Percentiles rank a stretch among this genome's conserved stretches.
phyloP scores from a whole-genome alignment of 345 rosid species.

The Carallia brachiata region DNA sequence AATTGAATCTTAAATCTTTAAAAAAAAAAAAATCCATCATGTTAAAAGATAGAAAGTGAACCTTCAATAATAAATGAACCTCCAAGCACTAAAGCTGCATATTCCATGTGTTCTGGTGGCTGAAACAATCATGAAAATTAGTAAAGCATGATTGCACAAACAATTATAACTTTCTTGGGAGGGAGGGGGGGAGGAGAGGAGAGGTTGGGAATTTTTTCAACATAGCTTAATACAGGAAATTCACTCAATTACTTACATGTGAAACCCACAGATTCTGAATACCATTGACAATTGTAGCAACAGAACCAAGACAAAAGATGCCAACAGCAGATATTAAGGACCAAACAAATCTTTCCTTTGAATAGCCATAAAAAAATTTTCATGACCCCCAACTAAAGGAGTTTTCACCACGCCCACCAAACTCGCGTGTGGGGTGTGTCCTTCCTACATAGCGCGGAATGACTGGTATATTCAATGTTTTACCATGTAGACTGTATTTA shows the following conservation, averaged over 20 bases:
- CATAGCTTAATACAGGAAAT: not conserved
- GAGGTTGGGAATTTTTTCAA: too few species aligned
- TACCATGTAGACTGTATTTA: not conserved
- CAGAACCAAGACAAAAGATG: constrained; percentile 97
- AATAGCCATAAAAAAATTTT: constrained; percentile 58
- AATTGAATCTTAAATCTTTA: not conserved
- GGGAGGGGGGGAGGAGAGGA: too few species aligned
- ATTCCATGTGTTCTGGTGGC: constrained; percentile 77
- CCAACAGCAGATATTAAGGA: constrained; percentile 99
- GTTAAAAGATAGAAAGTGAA: constrained; percentile 22
- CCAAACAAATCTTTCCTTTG: constrained; percentile 99
- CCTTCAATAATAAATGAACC: constrained; percentile 97
- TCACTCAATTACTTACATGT: constrained; percentile 41
- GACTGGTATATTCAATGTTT: too few species aligned
- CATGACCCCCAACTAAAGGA: not conserved
- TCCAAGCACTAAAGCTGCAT: constrained; percentile 91
- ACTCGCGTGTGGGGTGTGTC: too few species aligned
- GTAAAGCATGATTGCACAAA: constrained; percentile 14
- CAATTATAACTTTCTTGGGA: not conserved
- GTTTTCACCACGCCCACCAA: not conserved
- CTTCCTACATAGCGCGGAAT: too few species aligned
- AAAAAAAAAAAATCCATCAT: not conserved
- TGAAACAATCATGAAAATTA: constrained; percentile 36
- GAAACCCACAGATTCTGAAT: constrained; percentile 85
- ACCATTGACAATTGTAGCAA: constrained; percentile 95